These are phyloP conservation scores for Castanopsis chinensis DNA, from an alignment of 306 rosid genomes.

Conservation along the genomic window DNA sequence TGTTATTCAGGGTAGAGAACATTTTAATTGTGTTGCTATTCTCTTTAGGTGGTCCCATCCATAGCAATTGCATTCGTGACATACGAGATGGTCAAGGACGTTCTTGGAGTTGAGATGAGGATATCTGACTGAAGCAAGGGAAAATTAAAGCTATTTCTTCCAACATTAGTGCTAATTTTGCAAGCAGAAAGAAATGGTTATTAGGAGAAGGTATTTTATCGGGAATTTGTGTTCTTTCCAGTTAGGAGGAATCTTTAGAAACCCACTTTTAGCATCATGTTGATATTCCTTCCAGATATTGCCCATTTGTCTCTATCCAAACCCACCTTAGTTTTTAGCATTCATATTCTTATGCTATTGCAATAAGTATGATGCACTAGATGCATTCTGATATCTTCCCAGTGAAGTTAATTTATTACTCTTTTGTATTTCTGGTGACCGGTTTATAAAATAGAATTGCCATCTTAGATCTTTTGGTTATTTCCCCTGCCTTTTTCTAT, in stretches of 20 bases:
- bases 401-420: not conserved
- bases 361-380: constrained; percentile 9
- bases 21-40: constrained; percentile 1
- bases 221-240: not conserved
- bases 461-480: not conserved
- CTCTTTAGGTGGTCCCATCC: constrained; percentile 68
- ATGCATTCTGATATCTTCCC: not conserved
- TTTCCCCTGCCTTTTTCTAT: not conserved
- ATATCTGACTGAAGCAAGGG: constrained; percentile 52
- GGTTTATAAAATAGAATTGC: not conserved
- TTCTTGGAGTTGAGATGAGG: constrained; percentile 67
- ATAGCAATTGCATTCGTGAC: constrained; percentile 72
- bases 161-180: not conserved
- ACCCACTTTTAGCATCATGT: constrained; percentile 8
- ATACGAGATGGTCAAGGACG: constrained; percentile 58
- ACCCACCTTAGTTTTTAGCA: constrained; percentile 6
- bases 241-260: constrained; percentile 17
- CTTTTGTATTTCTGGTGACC: not conserved
- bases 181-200: not conserved
- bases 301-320: constrained; percentile 5
- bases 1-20: not conserved
- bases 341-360: constrained; percentile 19
- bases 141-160: constrained; percentile 1
- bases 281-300: not conserved
- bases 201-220: constrained; percentile 20